Percentiles rank a stretch among this genome's conserved stretches.
These are phyloP conservation scores for Puccinia horiana DNA, from an alignment of 1,284 basidiomycete species.

Conservation along the genomic window DNA sequence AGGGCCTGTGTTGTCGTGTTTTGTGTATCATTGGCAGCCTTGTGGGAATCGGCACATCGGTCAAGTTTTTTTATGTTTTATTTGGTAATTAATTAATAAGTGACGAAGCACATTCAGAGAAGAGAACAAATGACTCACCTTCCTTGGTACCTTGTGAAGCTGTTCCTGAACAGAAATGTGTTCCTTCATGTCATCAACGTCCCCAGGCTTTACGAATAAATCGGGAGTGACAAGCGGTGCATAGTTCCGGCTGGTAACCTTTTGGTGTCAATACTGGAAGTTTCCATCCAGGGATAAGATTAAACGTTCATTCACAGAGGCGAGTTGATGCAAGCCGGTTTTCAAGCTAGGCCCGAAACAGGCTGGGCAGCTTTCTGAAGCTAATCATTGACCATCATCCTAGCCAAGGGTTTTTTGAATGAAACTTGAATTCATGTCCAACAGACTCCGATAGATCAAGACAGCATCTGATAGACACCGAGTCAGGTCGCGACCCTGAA, in stretches of 20 bases:
- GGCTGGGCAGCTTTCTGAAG: neutral
- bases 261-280: slow-evolving; percentile 22
- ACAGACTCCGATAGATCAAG: neutral
- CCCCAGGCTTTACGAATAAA: neutral
- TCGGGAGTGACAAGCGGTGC: neutral
- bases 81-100: no score
- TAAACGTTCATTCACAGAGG: neutral
- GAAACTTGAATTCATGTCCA: neutral
- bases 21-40: no score
- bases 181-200: neutral
- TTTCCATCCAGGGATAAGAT: slow-evolving; percentile 5
- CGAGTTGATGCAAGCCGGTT: neutral
- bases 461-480: neutral
- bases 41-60: no score
- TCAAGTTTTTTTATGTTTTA: no score
- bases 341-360: neutral
- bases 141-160: neutral
- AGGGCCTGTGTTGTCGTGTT: neutral
- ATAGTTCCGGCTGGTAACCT: neutral
- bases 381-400: neutral
- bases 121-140: neutral
- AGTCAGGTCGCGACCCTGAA: neutral
- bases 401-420: neutral
- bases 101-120: no score
- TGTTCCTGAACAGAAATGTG: neutral